Conservation (phyloP, 2,329 filamentous ascomycete genomes). For the Ophioceras dolichostomum region DNA sequence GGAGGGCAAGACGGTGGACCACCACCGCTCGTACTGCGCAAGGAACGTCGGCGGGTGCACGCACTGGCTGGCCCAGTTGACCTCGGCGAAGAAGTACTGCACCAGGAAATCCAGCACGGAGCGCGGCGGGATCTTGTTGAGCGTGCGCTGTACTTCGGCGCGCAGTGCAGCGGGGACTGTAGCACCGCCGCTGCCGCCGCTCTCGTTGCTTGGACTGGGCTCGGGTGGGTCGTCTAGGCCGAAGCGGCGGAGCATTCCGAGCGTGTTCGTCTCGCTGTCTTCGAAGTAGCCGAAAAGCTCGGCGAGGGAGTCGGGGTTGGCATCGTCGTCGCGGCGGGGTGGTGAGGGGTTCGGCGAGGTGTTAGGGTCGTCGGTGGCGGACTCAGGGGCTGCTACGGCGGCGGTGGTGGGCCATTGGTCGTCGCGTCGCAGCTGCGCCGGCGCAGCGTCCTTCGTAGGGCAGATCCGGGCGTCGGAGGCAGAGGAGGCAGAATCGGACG, state of each 20-base stretch:
- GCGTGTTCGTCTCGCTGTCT: background rate
- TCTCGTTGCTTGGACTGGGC: background rate
- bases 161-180: background rate
- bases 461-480: too few species aligned
- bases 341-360: too few species aligned
- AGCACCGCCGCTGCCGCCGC: background rate
- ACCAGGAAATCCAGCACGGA: background rate
- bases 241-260: background rate
- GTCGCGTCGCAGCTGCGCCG: background rate
- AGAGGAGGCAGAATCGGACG: too few species aligned
- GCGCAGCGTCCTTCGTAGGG: too few species aligned
- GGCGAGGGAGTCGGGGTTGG: background rate
- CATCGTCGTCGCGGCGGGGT: too few species aligned
- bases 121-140: background rate
- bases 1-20: background rate
- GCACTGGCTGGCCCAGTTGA: background rate
- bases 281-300: background rate
- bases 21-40: background rate
- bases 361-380: too few species aligned
- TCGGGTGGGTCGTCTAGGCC: too few species aligned
- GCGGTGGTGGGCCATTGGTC: background rate
- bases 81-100: background rate
- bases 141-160: background rate
- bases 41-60: background rate
- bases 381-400: background rate